Conservation (phyloP, 331 rosid genomes). For the Prunus yedoensis region DNA sequence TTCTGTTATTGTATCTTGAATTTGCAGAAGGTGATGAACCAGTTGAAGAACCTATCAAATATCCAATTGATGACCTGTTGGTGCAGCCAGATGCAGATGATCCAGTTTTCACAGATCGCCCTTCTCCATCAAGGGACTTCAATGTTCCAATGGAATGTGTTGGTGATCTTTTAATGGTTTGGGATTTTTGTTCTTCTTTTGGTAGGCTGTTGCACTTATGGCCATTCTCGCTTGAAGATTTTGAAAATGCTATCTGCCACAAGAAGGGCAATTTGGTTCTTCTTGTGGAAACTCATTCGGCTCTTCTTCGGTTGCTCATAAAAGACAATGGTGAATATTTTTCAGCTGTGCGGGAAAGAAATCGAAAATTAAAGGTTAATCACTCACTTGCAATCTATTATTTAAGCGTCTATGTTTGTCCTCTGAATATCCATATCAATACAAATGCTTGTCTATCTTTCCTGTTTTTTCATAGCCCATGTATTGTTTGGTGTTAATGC, state of each 20-base stretch:
- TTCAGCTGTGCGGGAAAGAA: slow-evolving; percentile 49
- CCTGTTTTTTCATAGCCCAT: not conserved
- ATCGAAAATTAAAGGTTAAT: slow-evolving; percentile 59
- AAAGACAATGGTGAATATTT: slow-evolving; percentile 54
- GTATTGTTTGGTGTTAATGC: not conserved
- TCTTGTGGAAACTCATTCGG: slow-evolving; percentile 88
- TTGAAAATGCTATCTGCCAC: slow-evolving; percentile 82
- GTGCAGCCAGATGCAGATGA: slow-evolving; percentile 77
- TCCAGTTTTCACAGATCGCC: slow-evolving; percentile 70
- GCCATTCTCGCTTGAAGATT: slow-evolving; percentile 85
- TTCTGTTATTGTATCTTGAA: slow-evolving; percentile 14
- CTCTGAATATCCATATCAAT: not conserved
- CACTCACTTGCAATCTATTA: not conserved
- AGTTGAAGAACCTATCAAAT: slow-evolving; percentile 58
- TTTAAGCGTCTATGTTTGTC: not conserved
- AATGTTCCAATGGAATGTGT: slow-evolving; percentile 68
- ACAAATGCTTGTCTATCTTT: not conserved
- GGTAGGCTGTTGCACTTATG: slow-evolving; percentile 62
- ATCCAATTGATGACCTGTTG: slow-evolving; percentile 90
- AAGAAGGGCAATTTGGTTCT: slow-evolving; percentile 69
- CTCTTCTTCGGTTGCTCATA: slow-evolving; percentile 76
- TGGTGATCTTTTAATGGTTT: slow-evolving; percentile 83
- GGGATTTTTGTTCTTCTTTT: slow-evolving; percentile 86
- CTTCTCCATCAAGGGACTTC: slow-evolving; percentile 73
- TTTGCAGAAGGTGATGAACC: slow-evolving; percentile 45